Evolutionary conservation across 129 eudicot genomes (phyloP).

Genomic region (Logfia minima): DNA sequence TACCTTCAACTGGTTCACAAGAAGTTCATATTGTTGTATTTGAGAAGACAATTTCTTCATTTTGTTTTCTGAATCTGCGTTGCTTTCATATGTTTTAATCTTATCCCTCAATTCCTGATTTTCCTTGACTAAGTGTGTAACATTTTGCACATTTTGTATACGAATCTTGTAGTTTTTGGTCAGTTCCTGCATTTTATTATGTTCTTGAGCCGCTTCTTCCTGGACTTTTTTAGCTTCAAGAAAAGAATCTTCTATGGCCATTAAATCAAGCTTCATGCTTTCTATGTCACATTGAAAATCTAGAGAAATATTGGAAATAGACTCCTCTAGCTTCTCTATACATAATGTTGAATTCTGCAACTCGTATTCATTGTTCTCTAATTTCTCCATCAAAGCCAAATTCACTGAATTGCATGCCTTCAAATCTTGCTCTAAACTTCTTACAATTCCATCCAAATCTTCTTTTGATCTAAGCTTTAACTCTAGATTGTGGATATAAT

Average conservation of each 20-base stretch:
- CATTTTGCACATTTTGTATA: slow-evolving; percentile 29
- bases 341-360: slow-evolving; percentile 42
- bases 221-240: slow-evolving; percentile 55
- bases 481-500: slow-evolving; percentile 52
- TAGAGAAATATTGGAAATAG: slow-evolving; percentile 54
- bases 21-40: slow-evolving; percentile 62
- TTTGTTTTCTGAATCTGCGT: slow-evolving; percentile 39
- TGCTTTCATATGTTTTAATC: slow-evolving; percentile 42
- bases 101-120: slow-evolving; percentile 49
- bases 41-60: slow-evolving; percentile 46
- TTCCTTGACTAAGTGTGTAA: slow-evolving; percentile 49
- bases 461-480: slow-evolving; percentile 43
- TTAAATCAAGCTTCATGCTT: slow-evolving; percentile 76
- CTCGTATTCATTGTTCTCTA: slow-evolving; percentile 59
- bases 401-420: slow-evolving; percentile 47
- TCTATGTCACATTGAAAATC: slow-evolving; percentile 92
- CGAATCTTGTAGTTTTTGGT: slow-evolving; percentile 45
- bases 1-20: slow-evolving; percentile 71
- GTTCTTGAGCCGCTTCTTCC: slow-evolving; percentile 61
- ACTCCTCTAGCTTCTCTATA: slow-evolving; percentile 66
- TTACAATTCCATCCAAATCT: slow-evolving; percentile 47
- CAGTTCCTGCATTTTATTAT: slow-evolving; percentile 37
- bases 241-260: slow-evolving; percentile 61
- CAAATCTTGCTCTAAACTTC: slow-evolving; percentile 51
- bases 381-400: slow-evolving; percentile 46